Evolutionary conservation across 2,329 filamentous ascomycete species (phyloP).

Genomic region (Penicillium sp.): DNA sequence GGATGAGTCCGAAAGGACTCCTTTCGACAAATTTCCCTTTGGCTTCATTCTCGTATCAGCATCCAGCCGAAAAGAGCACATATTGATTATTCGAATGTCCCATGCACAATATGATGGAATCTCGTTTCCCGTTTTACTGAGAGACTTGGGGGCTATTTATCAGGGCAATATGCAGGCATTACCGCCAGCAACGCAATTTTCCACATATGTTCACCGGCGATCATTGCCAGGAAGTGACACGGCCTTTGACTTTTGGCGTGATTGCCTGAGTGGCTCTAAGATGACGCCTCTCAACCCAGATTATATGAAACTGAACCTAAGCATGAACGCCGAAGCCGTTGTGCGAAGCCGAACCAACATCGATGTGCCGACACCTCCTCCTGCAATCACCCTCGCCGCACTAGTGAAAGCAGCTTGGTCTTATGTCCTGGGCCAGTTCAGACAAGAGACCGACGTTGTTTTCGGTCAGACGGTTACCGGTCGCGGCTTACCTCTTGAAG

Average conservation of each 20-base stretch:
- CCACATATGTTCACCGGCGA: conserved; percentile 27
- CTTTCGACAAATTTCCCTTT: background rate
- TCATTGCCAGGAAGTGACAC: conserved; percentile 29
- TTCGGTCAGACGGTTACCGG: conserved; percentile 60
- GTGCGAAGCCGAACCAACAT: background rate
- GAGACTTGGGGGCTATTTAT: conserved; percentile 51
- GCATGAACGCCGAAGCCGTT: background rate
- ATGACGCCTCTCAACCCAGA: conserved; percentile 29
- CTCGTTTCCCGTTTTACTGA: conserved; percentile 53
- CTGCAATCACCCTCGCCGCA: conserved; percentile 54
- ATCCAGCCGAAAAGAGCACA: background rate
- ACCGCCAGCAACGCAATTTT: conserved; percentile 27
- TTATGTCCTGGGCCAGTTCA: conserved; percentile 49
- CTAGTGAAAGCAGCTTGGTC: conserved; percentile 59
- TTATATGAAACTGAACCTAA: background rate
- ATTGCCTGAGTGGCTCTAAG: conserved; percentile 49
- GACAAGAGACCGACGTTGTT: conserved; percentile 47
- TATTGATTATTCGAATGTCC: conserved; percentile 54
- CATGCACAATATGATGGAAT: conserved; percentile 63
- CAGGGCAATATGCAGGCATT: conserved; percentile 21
- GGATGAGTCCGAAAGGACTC: background rate
- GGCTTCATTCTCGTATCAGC: background rate
- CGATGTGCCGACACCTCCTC: conserved; percentile 23
- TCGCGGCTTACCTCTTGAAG: conserved; percentile 44
- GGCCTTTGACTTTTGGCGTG: conserved; percentile 53